phyloP scores from a whole-genome alignment of 2,329 filamentous ascomycete species.

The Cladosporium sp. region DNA sequence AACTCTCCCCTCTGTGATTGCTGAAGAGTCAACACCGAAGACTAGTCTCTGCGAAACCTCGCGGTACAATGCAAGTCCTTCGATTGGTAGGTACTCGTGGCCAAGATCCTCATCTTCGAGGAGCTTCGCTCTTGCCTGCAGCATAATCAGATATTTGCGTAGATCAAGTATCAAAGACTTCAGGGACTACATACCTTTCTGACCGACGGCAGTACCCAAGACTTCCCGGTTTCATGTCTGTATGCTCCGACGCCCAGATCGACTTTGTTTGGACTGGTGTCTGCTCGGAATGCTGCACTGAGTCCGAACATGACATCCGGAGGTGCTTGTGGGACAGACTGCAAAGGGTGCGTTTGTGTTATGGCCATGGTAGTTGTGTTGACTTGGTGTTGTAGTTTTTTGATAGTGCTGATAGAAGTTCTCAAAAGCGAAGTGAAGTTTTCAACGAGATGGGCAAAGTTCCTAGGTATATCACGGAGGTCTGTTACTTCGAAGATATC shows the following conservation, averaged over 20 bases:
- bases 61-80: conserved; percentile 80
- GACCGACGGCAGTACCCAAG: conserved; percentile 93
- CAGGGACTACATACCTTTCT: conserved; percentile 66
- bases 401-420: too few species aligned
- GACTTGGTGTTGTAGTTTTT: too few species aligned
- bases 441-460: too few species aligned
- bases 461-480: too few species aligned
- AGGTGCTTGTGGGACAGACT: conserved; percentile 66
- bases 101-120: conserved; percentile 85
- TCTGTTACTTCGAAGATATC: too few species aligned
- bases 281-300: conserved; percentile 80
- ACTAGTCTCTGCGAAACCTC: conserved; percentile 86
- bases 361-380: too few species aligned
- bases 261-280: conserved; percentile 73
- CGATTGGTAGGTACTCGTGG: conserved; percentile 97
- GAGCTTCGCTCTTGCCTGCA: conserved; percentile 82
- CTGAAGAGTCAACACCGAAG: conserved; percentile 72
- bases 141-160: background rate
- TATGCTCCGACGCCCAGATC: conserved; percentile 96
- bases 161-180: background rate
- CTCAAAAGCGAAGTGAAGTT: too few species aligned
- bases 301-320: conserved; percentile 92
- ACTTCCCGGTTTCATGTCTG: conserved; percentile 89
- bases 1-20: conserved; percentile 75
- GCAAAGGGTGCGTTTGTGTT: background rate